phyloP scores from a whole-genome alignment of 2,329 filamentous ascomycete species.

The Paramyrothecium sp. region DNA sequence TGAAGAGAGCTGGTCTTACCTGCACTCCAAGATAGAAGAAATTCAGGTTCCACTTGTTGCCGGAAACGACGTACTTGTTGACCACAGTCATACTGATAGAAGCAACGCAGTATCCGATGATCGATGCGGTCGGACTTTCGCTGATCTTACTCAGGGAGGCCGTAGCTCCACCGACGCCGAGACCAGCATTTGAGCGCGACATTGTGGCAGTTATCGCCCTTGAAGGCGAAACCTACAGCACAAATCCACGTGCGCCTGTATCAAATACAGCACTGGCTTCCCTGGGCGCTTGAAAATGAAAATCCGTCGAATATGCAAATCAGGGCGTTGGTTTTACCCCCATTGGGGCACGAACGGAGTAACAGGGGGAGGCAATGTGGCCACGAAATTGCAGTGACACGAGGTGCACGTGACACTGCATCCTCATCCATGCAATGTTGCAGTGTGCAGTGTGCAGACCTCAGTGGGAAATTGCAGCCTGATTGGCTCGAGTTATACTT shows the following conservation, averaged over 20 bases:
- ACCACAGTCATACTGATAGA: slow-evolving; percentile 99
- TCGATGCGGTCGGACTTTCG: slow-evolving; percentile 77
- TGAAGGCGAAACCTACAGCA: too few species aligned
- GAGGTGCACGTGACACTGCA: not conserved
- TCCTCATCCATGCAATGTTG: not conserved
- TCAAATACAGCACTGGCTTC: too few species aligned
- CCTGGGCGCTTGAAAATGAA: too few species aligned
- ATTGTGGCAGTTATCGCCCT: not conserved
- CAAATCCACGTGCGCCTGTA: too few species aligned
- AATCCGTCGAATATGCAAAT: too few species aligned
- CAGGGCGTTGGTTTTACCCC: too few species aligned
- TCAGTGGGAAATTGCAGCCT: too few species aligned
- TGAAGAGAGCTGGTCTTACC: slow-evolving; percentile 51
- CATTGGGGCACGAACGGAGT: too few species aligned
- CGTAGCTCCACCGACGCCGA: slow-evolving; percentile 10
- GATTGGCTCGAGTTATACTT: too few species aligned
- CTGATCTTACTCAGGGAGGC: slow-evolving; percentile 51
- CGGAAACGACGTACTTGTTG: slow-evolving; percentile 97
- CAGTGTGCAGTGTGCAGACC: not conserved
- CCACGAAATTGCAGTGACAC: too few species aligned
- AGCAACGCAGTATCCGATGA: slow-evolving; percentile 86
- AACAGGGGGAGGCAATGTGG: too few species aligned
- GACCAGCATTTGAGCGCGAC: not conserved
- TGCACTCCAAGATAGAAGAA: slow-evolving; percentile 92
- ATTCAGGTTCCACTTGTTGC: slow-evolving; percentile 88